These are phyloP conservation scores for Beverwykella pulmonaria DNA, from an alignment of 495 filamentous ascomycete species.

Conservation along the genomic window DNA sequence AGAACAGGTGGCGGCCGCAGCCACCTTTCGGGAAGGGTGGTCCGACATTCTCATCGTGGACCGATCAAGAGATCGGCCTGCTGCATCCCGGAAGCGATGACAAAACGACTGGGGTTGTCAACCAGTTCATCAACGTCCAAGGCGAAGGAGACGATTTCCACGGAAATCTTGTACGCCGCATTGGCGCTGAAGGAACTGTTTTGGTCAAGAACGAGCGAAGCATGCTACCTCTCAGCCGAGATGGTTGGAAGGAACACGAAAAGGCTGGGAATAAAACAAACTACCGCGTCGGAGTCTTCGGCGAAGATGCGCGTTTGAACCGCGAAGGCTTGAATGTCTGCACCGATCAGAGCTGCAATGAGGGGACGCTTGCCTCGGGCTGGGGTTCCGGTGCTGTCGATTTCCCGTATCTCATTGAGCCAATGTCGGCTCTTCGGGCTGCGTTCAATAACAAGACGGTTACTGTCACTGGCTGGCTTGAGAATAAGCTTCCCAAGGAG, in stretches of 20 bases:
- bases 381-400: constrained; percentile 92
- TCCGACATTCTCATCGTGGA: constrained; percentile 94
- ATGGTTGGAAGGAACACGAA: constrained; percentile 49
- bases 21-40: constrained; percentile 63
- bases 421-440: constrained; percentile 64
- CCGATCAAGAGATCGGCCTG: constrained; percentile 66
- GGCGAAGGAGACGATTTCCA: constrained; percentile 65
- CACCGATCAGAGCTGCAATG: constrained; percentile 74
- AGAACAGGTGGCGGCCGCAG: constrained; percentile 60
- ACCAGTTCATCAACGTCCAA: constrained; percentile 74
- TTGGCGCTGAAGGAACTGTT: constrained; percentile 84
- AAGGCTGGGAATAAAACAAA: constrained; percentile 46
- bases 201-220: constrained; percentile 76
- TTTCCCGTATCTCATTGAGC: constrained; percentile 78
- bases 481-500: constrained; percentile 56
- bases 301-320: constrained; percentile 75
- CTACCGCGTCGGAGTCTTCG: constrained; percentile 74
- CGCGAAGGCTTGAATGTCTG: constrained; percentile 74
- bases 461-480: constrained; percentile 60
- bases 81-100: constrained; percentile 67
- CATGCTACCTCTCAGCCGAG: constrained; percentile 64
- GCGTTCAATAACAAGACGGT: constrained; percentile 64
- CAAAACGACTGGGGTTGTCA: constrained; percentile 64
- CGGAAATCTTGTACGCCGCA: constrained; percentile 64
- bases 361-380: constrained; percentile 79